Percentiles rank a stretch among this genome's conserved stretches.
Evolutionary conservation across 352 stramenopile species (phyloP).

Genomic region (Globisporangium ultimum): DNA sequence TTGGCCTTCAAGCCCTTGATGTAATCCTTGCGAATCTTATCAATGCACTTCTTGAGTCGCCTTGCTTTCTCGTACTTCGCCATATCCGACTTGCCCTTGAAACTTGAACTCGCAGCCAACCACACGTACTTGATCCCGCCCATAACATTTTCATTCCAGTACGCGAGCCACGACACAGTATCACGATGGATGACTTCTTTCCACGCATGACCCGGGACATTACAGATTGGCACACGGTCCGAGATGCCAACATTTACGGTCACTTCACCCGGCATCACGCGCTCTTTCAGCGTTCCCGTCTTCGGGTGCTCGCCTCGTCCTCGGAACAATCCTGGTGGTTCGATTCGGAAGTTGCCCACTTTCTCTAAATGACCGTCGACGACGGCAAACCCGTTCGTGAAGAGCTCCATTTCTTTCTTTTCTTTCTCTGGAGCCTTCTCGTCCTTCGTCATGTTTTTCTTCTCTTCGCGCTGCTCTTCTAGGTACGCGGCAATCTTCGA

Average conservation of each 20-base stretch:
- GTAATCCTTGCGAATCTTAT: constrained; percentile 93
- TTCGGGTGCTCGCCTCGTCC: constrained; percentile 98
- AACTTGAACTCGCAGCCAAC: constrained; percentile 95
- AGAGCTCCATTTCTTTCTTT: constrained; percentile 90
- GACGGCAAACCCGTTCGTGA: constrained; percentile 95
- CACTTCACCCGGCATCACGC: constrained; percentile 95
- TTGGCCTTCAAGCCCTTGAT: constrained; percentile 85
- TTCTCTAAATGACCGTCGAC: constrained; percentile 99
- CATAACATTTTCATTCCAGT: constrained; percentile 99
- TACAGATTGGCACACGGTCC: constrained; percentile 90
- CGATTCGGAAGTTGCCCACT: constrained; percentile 95
- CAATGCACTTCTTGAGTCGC: constrained; percentile 97
- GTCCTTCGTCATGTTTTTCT: constrained; percentile 96
- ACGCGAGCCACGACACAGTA: constrained; percentile 90
- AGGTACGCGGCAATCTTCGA: constrained; percentile 91
- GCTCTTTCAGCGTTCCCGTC: constrained; percentile 98
- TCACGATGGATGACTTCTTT: constrained; percentile 95
- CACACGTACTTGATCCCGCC: constrained; percentile 99
- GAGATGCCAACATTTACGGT: constrained; percentile 96
- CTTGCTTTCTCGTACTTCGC: constrained; percentile 99
- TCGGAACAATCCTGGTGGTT: constrained; percentile 98
- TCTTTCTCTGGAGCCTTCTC: constrained; percentile 89
- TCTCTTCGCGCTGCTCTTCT: constrained; percentile 89
- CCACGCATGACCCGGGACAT: constrained; percentile 94
- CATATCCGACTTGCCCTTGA: constrained; percentile 99